These are phyloP conservation scores for Smallanthus sonchifolius DNA, from an alignment of 129 eudicot species.

Conservation along the genomic window DNA sequence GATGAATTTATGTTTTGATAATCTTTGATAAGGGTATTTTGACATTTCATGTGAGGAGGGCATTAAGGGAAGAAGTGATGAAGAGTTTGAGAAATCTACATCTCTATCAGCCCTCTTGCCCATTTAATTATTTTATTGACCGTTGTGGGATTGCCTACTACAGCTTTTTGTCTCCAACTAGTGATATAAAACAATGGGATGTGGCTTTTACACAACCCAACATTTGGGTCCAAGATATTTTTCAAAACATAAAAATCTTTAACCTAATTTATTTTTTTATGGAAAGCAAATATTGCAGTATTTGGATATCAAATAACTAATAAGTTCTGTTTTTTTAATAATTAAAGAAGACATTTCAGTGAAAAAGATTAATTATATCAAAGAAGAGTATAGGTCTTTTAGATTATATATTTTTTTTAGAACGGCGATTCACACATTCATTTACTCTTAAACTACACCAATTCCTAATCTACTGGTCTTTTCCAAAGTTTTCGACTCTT, in stretches of 20 bases:
- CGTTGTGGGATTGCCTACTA: conserved; percentile 18
- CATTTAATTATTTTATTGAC: conserved; percentile 16
- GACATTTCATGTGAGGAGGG: not conserved
- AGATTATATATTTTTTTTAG: too few relatives aligned
- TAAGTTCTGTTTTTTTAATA: not conserved
- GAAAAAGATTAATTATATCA: too few relatives aligned
- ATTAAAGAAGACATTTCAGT: too few relatives aligned
- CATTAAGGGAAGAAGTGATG: too few relatives aligned
- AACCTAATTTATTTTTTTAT: not conserved
- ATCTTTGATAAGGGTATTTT: conserved; percentile 6
- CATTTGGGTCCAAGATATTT: conserved; percentile 27
- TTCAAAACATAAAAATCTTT: not conserved
- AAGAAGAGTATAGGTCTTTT: too few relatives aligned
- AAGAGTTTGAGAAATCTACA: conserved; percentile 18
- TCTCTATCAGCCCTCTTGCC: conserved; percentile 25
- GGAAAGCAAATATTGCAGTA: not conserved
- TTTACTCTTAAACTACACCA: too few relatives aligned
- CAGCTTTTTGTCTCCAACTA: conserved; percentile 15
- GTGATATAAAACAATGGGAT: conserved; percentile 29
- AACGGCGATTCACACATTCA: too few relatives aligned
- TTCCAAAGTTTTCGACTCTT: too few relatives aligned
- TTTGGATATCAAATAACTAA: not conserved
- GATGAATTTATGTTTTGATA: too few relatives aligned
- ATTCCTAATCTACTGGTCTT: too few relatives aligned
- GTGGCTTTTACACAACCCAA: conserved; percentile 36